These are phyloP conservation scores for Coffea humblotiana DNA, from an alignment of 305 asterid species.

Conservation along the genomic window DNA sequence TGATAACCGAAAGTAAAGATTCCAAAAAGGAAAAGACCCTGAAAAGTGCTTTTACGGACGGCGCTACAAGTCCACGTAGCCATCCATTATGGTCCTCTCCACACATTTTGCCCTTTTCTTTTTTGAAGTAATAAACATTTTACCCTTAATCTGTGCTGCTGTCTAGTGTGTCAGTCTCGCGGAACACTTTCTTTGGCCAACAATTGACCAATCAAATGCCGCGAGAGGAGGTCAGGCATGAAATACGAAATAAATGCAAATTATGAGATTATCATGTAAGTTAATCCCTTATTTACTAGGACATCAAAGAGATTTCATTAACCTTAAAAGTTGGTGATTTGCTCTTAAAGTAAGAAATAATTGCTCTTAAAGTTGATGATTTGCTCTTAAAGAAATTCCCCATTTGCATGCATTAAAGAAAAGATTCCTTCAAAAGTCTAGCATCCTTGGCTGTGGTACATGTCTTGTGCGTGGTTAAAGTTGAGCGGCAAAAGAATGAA, in stretches of 20 bases:
- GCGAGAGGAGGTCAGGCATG: too few relatives aligned
- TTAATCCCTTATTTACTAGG: too few relatives aligned
- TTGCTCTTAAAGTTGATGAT: background rate
- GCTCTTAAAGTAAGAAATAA: background rate
- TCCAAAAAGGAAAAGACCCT: background rate
- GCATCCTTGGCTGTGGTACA: background rate
- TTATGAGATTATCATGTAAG: too few relatives aligned
- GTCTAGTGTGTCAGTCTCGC: background rate
- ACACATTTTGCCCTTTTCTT: too few relatives aligned
- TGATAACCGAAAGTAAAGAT: background rate
- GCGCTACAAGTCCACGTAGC: too few relatives aligned
- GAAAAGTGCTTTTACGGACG: background rate
- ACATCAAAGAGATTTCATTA: too few relatives aligned
- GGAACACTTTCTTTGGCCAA: background rate
- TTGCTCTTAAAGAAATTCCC: background rate
- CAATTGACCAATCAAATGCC: too few relatives aligned
- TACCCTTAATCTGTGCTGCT: too few relatives aligned
- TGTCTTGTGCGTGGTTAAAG: background rate
- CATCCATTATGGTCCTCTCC: too few relatives aligned
- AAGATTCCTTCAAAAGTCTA: background rate
- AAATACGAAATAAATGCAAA: too few relatives aligned
- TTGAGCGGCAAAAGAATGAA: too few relatives aligned
- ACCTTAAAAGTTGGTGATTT: background rate
- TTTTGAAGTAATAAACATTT: too few relatives aligned
- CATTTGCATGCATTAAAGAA: background rate